A percentile compares a stretch with the other conserved stretches of the same genome.
phyloP scores from a whole-genome alignment of 148 eudicot genomes.

The Selenicereus undatus region DNA sequence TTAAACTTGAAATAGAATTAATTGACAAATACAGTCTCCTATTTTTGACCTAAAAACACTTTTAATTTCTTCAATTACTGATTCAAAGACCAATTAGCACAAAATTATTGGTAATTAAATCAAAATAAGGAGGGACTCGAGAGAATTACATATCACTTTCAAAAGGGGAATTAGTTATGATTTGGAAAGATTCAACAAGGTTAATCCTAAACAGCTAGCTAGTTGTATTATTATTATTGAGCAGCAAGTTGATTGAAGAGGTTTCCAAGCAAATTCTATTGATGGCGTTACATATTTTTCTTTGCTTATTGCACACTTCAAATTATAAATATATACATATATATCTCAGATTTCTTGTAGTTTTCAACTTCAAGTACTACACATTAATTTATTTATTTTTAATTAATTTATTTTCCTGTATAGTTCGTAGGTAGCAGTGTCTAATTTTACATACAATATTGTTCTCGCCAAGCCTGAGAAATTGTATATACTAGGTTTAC shows the following conservation, averaged over 20 bases:
- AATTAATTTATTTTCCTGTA: background rate
- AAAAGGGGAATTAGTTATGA: constrained; percentile 25
- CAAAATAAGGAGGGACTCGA: background rate
- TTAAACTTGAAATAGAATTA: too few species aligned
- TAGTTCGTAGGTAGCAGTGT: background rate
- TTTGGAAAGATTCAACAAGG: constrained; percentile 26
- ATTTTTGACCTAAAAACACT: background rate
- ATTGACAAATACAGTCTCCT: background rate
- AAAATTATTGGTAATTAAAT: too few species aligned
- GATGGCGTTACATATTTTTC: background rate
- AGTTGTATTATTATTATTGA: constrained; percentile 8
- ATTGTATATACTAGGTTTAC: too few species aligned
- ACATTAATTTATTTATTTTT: too few species aligned
- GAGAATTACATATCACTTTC: background rate
- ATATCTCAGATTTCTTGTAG: background rate
- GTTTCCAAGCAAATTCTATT: background rate
- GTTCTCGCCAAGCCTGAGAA: background rate
- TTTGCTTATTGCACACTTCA: constrained; percentile 20
- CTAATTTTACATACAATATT: background rate
- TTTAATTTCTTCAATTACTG: background rate
- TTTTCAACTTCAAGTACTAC: background rate
- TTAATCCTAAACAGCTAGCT: background rate
- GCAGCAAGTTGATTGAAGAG: background rate
- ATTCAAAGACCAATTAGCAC: too few species aligned
- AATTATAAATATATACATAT: background rate